Base-by-base conservation (phyloP, 805 yeast species). In the Wickerhamomyces sydowiorum region DNA sequence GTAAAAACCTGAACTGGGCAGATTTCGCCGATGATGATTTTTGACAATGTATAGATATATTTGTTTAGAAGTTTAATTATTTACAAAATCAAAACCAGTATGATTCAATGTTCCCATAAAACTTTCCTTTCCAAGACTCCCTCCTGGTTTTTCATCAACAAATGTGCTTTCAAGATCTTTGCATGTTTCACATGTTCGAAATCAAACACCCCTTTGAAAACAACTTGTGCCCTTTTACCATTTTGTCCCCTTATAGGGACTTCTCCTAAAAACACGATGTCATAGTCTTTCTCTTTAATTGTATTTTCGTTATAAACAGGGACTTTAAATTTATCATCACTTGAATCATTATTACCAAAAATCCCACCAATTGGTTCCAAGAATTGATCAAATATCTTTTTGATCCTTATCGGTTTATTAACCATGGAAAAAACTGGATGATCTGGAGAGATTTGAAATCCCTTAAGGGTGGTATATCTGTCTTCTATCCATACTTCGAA, bases 131-230 rank as follows among this genome's bases (percentile, higher is more conserved):
- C 46, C 23, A 49, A 49, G 36, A 50, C 44, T 1, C 58, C 58
- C 2, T 47, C 40, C 1, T 45, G 42, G 2, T 36, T 38, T 25
- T 33, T 44, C 9, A 18, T 8, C 14, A 52, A 46, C 30, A 56
- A 37, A 31, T 50, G 49, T 0, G 54, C 54, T 7, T 47, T 47
- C 2, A 30, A 23, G 12, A 56, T 33, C n/a, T 48, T 46, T 6
- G 56, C 59, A 21, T 53, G 56, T n/a, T 52, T 56, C 17, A 38
- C 32, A 41, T 56, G 59, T 18, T 54, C 60, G 19, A 50, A 43
- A 29, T 53, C 58, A 31, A 53, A 54, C 7, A 49, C 42, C 3
- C 60, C 60, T 24, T 47, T 53, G 37, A 49, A 54, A 1, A 48
- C 52, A 7, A 54, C 53, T 24, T 48, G 45, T 12, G 52, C 52